These are phyloP conservation scores for Hygrocybe punicea DNA, from an alignment of 768 basidiomycete species.

Conservation along the genomic window DNA sequence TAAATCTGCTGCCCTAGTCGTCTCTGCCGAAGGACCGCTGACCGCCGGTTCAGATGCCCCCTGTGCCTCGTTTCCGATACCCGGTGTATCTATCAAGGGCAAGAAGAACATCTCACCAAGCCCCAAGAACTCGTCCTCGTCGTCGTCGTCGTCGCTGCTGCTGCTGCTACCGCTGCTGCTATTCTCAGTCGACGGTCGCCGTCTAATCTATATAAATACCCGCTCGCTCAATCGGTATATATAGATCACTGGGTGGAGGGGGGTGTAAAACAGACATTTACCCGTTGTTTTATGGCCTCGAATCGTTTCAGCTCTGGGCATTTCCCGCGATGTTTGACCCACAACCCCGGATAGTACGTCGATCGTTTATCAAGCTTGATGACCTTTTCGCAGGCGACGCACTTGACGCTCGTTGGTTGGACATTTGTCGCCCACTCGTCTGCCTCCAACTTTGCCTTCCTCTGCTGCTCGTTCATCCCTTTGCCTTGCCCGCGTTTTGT, in stretches of 20 bases:
- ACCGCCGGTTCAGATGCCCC: too few relatives aligned
- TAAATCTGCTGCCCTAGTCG: too few relatives aligned
- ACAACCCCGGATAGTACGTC: slow-evolving; percentile 21
- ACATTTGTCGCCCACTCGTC: slow-evolving; percentile 21
- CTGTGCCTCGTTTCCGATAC: too few relatives aligned
- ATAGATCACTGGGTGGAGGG: not conserved
- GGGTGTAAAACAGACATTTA: not conserved
- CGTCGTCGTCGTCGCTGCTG: too few relatives aligned
- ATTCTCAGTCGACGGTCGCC: too few relatives aligned
- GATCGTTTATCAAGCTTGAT: slow-evolving; percentile 20
- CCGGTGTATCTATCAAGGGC: too few relatives aligned
- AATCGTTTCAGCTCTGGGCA: slow-evolving; percentile 14
- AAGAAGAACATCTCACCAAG: too few relatives aligned
- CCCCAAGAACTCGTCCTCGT: too few relatives aligned
- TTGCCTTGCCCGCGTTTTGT: slow-evolving; percentile 7
- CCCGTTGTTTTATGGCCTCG: not conserved
- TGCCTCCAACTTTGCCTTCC: slow-evolving; percentile 13
- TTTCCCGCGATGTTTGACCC: slow-evolving; percentile 20
- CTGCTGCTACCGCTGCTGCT: too few relatives aligned
- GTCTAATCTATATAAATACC: too few relatives aligned
- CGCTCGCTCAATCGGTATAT: not conserved
- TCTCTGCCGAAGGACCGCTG: too few relatives aligned
- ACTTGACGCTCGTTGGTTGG: slow-evolving; percentile 17
- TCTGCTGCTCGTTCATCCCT: slow-evolving; percentile 12
- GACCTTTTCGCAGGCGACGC: slow-evolving; percentile 15